A percentile compares a stretch with the other conserved stretches of the same genome.
phyloP scores from a whole-genome alignment of 129 eudicot species.

The Escallonia rubra region DNA sequence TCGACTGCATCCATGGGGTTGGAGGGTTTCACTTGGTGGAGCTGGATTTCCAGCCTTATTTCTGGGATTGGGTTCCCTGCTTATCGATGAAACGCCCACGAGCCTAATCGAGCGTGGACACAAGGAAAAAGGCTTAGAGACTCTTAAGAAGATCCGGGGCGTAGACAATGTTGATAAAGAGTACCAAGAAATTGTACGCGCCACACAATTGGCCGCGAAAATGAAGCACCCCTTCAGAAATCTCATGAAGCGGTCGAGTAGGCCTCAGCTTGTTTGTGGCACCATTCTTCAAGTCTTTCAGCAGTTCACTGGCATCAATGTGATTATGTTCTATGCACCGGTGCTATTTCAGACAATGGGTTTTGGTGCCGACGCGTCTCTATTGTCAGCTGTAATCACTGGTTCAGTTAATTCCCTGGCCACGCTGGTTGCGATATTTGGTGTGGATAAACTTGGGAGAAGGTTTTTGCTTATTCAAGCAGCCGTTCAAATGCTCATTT shows the following conservation, averaged over 20 bases:
- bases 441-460: conserved; percentile 55
- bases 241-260: conserved; percentile 29
- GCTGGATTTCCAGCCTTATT: conserved; percentile 58
- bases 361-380: conserved; percentile 36
- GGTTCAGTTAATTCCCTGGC: conserved; percentile 32
- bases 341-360: conserved; percentile 77
- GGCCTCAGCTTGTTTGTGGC: conserved; percentile 41
- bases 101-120: conserved; percentile 53
- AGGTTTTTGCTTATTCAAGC: conserved; percentile 55
- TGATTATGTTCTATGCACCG: conserved; percentile 71
- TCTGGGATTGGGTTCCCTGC: conserved; percentile 50
- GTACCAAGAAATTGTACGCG: conserved; percentile 29
- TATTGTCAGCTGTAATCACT: conserved; percentile 53
- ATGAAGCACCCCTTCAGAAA: conserved; percentile 49
- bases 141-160: conserved; percentile 46
- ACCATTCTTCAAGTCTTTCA: conserved; percentile 50
- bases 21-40: conserved; percentile 64
- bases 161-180: conserved; percentile 48
- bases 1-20: conserved; percentile 31
- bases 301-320: conserved; percentile 73
- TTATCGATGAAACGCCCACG: conserved; percentile 54
- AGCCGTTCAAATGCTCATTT: conserved; percentile 52
- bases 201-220: conserved; percentile 37
- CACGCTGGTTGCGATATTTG: conserved; percentile 48
- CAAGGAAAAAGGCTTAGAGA: conserved; percentile 20